Evolutionary conservation across 1,139 yeast species (phyloP).

Genomic region (Schizosaccharomyces versatilis): DNA sequence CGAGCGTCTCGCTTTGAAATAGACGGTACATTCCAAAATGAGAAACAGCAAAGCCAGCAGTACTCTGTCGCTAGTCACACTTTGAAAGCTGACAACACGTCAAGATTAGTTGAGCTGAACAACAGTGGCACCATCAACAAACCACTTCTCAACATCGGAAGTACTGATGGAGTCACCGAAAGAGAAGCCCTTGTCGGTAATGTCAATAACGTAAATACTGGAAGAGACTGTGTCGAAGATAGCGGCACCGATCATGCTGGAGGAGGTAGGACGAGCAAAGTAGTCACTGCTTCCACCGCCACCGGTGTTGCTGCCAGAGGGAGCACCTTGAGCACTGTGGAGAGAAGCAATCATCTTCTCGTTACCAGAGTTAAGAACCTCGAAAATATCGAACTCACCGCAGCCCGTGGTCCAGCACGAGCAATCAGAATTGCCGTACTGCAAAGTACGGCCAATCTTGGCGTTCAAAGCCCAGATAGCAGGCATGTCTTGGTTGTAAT

Average conservation of each 20-base stretch:
- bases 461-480: constrained; percentile 92
- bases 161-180: constrained; percentile 35
- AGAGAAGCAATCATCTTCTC: constrained; percentile 55
- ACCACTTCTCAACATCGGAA: constrained; percentile 12
- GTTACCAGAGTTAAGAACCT: constrained; percentile 54
- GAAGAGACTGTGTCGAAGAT: constrained; percentile 37
- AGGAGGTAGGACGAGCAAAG: constrained; percentile 59
- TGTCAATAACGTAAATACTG: constrained; percentile 35
- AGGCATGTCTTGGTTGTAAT: constrained; percentile 61
- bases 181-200: constrained; percentile 28
- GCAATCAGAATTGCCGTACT: constrained; percentile 57
- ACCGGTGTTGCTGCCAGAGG: constrained; percentile 22
- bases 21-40: too few species aligned
- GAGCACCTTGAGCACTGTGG: constrained; percentile 61
- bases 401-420: constrained; percentile 95
- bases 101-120: not conserved
- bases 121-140: not conserved
- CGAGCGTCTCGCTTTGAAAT: too few species aligned
- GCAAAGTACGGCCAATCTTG: constrained; percentile 78
- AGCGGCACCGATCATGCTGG: constrained; percentile 75
- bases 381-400: constrained; percentile 88
- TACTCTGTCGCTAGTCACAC: too few species aligned
- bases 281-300: constrained; percentile 83
- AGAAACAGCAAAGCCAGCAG: too few species aligned
- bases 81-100: too few species aligned